A percentile compares a stretch with the other conserved stretches of the same genome.
These are phyloP conservation scores for Talaromyces nanjingensis DNA, from an alignment of 495 filamentous ascomycete genomes.

Conservation along the genomic window DNA sequence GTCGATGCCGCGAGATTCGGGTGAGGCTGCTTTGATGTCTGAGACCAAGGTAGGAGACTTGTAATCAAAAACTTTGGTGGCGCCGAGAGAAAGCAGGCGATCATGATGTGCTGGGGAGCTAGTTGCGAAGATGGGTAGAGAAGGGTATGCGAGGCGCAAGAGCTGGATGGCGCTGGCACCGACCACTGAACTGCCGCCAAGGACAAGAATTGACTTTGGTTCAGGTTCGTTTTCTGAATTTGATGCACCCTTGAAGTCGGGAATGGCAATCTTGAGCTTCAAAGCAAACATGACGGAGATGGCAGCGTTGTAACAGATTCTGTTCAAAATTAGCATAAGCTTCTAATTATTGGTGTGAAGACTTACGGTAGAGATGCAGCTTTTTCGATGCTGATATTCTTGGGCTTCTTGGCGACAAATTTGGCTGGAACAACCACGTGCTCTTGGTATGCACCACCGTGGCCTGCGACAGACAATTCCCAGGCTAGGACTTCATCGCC, in stretches of 20 bases:
- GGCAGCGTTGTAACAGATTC: slow-evolving; percentile 35
- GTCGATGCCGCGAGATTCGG: slow-evolving; percentile 28
- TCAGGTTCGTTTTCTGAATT: slow-evolving; percentile 10
- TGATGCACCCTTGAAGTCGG: slow-evolving; percentile 18
- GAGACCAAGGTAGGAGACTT: slow-evolving; percentile 10
- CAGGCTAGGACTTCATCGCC: slow-evolving; percentile 33
- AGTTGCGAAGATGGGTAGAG: slow-evolving; percentile 28
- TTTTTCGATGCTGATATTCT: slow-evolving; percentile 22
- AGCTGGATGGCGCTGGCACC: slow-evolving; percentile 35
- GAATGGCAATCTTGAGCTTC: slow-evolving; percentile 23
- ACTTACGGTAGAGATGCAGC: slow-evolving; percentile 32
- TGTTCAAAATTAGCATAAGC: slow-evolving; percentile 8
- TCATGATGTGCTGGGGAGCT: slow-evolving; percentile 28
- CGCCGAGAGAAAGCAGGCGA: slow-evolving; percentile 23
- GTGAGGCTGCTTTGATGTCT: slow-evolving; percentile 23
- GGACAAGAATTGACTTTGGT: slow-evolving; percentile 28
- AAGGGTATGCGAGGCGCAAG: slow-evolving; percentile 27
- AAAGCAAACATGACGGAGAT: slow-evolving; percentile 19
- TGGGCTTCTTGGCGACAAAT: slow-evolving; percentile 30
- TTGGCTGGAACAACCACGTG: slow-evolving; percentile 22
- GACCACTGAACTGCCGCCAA: slow-evolving; percentile 36
- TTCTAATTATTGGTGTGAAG: background rate
- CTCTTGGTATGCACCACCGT: slow-evolving; percentile 32
- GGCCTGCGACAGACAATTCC: slow-evolving; percentile 12
- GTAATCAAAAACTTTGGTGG: slow-evolving; percentile 24